Conservation (phyloP, 306 rosid genomes). For the Cicer judaicum region DNA sequence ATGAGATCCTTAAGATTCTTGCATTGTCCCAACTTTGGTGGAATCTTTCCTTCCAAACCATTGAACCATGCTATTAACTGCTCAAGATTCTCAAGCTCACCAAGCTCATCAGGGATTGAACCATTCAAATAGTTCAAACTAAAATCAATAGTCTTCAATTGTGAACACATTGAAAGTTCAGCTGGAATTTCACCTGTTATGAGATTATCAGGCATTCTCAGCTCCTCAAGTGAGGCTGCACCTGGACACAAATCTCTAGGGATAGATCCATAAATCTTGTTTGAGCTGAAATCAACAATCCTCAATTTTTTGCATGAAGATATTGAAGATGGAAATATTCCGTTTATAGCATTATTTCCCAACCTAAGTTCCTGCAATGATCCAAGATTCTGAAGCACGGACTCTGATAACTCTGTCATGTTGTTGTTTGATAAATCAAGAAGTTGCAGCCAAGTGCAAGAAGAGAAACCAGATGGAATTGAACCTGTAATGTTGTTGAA, state of each 20-base stretch:
- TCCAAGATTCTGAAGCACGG: conserved; percentile 66
- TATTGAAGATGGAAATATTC: conserved; percentile 77
- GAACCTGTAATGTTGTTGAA: conserved; percentile 80
- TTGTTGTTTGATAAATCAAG: conserved; percentile 90
- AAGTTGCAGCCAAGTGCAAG: conserved; percentile 71
- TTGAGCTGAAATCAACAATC: conserved; percentile 87
- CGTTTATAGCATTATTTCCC: conserved; percentile 78
- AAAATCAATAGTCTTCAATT: conserved; percentile 85
- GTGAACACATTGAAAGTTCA: conserved; percentile 70
- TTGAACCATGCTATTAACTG: conserved; percentile 96
- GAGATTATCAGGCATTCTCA: conserved; percentile 87
- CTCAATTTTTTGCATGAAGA: conserved; percentile 74
- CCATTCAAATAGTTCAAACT: conserved; percentile 88
- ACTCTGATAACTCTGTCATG: conserved; percentile 69
- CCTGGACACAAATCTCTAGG: conserved; percentile 88
- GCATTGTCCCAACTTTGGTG: conserved; percentile 86
- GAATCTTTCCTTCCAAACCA: conserved; percentile 82
- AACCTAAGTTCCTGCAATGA: conserved; percentile 71
- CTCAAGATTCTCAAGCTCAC: conserved; percentile 77
- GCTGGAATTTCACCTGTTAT: conserved; percentile 75
- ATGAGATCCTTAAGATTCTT: conserved; percentile 86
- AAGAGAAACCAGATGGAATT: conserved; percentile 67
- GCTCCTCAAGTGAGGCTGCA: conserved; percentile 78
- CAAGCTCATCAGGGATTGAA: conserved; percentile 90
- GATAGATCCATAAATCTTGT: conserved; percentile 70